phyloP scores from a whole-genome alignment of 73 alveolate species.

The Symbiodinium natans region DNA sequence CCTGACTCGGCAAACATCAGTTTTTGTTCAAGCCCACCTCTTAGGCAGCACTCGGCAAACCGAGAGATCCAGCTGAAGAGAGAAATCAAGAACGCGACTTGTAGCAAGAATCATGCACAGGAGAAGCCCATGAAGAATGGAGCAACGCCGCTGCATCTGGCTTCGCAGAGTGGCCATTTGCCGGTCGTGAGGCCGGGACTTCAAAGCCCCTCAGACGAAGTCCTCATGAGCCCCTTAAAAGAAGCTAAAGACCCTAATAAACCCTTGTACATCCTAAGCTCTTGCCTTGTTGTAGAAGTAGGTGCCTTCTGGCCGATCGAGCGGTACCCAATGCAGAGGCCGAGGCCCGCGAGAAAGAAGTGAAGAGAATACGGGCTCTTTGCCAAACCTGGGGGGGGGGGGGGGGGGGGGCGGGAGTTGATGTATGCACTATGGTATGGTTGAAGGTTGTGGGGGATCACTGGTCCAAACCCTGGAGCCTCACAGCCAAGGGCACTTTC shows the following conservation, averaged over 20 bases:
- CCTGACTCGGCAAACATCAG: not conserved
- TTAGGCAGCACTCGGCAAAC: too few species aligned
- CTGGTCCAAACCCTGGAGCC: too few species aligned
- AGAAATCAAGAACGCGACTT: too few species aligned
- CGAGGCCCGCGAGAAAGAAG: not conserved
- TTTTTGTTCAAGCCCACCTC: too few species aligned
- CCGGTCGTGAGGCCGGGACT: conserved; percentile 39
- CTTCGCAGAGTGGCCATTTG: conserved; percentile 69
- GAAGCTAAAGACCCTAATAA: too few species aligned
- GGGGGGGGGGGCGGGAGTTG: not conserved
- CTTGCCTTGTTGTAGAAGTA: not conserved
- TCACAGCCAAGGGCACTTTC: too few species aligned
- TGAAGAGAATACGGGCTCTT: not conserved
- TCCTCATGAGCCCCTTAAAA: too few species aligned
- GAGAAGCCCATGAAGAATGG: conserved; percentile 77
- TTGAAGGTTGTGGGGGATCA: not conserved
- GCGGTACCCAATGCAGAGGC: conserved; percentile 40
- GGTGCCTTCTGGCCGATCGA: conserved; percentile 69
- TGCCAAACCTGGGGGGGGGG: not conserved
- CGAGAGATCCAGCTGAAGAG: too few species aligned
- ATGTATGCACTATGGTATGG: not conserved
- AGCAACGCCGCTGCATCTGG: conserved; percentile 70
- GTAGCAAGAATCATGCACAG: not conserved
- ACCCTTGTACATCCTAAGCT: too few species aligned
- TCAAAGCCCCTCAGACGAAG: too few species aligned